Base-by-base conservation (phyloP, 176 grass and related monocot species). In the Canna indica region DNA sequence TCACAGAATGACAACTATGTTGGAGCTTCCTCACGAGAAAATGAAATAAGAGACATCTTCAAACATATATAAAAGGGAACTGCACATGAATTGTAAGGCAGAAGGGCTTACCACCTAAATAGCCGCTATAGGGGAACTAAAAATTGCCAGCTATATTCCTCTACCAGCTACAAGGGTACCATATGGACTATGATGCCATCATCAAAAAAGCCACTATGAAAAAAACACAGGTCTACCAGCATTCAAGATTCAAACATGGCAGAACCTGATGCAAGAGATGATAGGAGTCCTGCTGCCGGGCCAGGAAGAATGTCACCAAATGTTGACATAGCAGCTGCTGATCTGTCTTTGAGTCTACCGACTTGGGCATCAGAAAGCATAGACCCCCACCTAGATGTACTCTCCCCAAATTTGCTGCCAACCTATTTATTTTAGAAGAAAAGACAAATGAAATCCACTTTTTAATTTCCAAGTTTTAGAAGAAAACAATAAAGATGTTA, bases 391-490 rank as follows among this genome's bases (percentile, higher is more conserved):
- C 78, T 90, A 7, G 95, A 99, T 14, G 90, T 94, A 71, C 88
- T 94, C 78, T 99, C 95, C 69, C 95, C 95, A 85, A 99, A 94
- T 99, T 74, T 99, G 86, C 90, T 99, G 30, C 95, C 95, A 39
- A 99, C 87, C 95, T 99, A 73, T 33, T 75, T 70, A 74, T 60
- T 63, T 56, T 42, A n/a, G 70, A 9, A 35, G 3, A 36, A 65
- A 45, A 22, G 58, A 20, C 10, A 5, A 20, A 48, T 11, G 17
- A 15, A 3, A 42, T 14, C 14, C 36, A 26, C 6, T 13, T 67
- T 22, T 7, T 14, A 16, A 5, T 30, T 61, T 30, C 26, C 47
- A 50, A 20, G 50, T 24, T n/a, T 1, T 54, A 18, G 50, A 54
- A 54, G 18, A 54, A 20, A 54, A 20, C 2, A 20, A n/a, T n/a